Base-by-base conservation (phyloP, 306 rosid genomes). In the Luffa acutangula region DNA sequence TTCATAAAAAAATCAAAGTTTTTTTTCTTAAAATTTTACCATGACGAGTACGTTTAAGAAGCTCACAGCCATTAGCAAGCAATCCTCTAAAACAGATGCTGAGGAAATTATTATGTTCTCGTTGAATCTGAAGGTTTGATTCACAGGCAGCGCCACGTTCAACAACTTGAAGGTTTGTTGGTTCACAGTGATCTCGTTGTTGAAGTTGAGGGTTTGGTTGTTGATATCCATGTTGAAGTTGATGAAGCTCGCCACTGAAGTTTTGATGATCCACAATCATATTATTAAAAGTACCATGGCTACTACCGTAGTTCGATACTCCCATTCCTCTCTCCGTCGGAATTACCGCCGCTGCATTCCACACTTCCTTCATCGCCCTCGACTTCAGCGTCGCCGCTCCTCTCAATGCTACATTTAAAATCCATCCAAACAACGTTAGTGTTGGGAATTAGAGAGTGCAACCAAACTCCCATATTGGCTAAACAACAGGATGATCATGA, bases 371-470 rank as follows among this genome's bases (percentile, higher is more conserved):
- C 77, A 90, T 80, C 5, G 96, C 89, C 90, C 99, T 90, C 21
- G 99, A 97, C 91, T 91, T 96, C 84, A 96, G 81, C 25, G 99
- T 96, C 2, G 99, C 98, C 2, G 98, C 99, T 52, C 99, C 99
- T 46, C 96, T 95, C 81, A 96, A 79, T 12, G 99, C 98, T 95
- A 84, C 72, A n/a, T n/a, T n/a, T n/a, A 79, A 70, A 80, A 70
- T 18, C 18, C 52, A 37, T 56, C 5, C 0, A 31, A 13, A 65
- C n/a, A n/a, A n/a, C n/a, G n/a, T n/a, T n/a, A n/a, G n/a, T n/a
- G n/a, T n/a, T n/a, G n/a, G n/a, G n/a, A n/a, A n/a, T n/a, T n/a
- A n/a, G n/a, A n/a, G n/a, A n/a, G n/a, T n/a, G n/a, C n/a, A n/a
- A n/a, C n/a, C n/a, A n/a, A n/a, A n/a, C n/a, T n/a, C n/a, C n/a